A percentile compares a stretch with the other conserved stretches of the same genome.
These are phyloP conservation scores for Pestalotiopsis sp. DNA, from an alignment of 2,329 filamentous ascomycete genomes.

Conservation along the genomic window DNA sequence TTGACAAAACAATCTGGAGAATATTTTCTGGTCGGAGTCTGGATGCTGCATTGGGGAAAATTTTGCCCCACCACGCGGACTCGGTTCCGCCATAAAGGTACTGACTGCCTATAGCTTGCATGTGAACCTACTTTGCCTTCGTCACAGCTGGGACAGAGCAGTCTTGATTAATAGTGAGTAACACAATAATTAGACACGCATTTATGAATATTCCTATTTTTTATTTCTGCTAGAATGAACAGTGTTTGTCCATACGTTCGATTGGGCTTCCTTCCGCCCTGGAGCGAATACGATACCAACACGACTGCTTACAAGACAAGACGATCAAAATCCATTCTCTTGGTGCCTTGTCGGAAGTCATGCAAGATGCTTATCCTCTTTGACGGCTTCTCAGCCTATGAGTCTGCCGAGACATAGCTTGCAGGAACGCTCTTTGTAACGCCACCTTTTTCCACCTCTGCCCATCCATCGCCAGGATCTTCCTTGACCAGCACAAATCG, in stretches of 20 bases:
- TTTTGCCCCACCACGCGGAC: background rate
- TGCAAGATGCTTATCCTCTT: background rate
- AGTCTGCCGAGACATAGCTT: constrained; percentile 77
- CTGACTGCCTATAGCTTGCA: background rate
- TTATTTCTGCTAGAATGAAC: background rate
- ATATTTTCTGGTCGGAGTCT: background rate
- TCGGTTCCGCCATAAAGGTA: background rate
- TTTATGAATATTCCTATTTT: background rate
- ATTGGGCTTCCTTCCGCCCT: background rate
- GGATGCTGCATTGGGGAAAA: background rate
- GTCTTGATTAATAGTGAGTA: too few relatives aligned
- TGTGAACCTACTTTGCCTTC: too few relatives aligned
- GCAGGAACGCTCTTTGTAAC: constrained; percentile 87
- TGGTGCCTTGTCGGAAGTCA: background rate
- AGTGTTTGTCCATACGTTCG: background rate
- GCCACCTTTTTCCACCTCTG: constrained; percentile 91
- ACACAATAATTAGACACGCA: too few relatives aligned
- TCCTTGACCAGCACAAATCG: constrained; percentile 86
- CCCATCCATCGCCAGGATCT: constrained; percentile 93
- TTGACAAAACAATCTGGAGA: background rate
- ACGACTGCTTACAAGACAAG: background rate
- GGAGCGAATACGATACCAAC: background rate
- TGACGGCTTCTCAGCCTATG: constrained; percentile 9
- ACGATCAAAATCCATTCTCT: background rate
- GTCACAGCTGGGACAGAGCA: too few relatives aligned